These are phyloP conservation scores for Pleurozium schreberi DNA, from an alignment of 225 moss, liverwort and hornwort species.

Conservation along the genomic window DNA sequence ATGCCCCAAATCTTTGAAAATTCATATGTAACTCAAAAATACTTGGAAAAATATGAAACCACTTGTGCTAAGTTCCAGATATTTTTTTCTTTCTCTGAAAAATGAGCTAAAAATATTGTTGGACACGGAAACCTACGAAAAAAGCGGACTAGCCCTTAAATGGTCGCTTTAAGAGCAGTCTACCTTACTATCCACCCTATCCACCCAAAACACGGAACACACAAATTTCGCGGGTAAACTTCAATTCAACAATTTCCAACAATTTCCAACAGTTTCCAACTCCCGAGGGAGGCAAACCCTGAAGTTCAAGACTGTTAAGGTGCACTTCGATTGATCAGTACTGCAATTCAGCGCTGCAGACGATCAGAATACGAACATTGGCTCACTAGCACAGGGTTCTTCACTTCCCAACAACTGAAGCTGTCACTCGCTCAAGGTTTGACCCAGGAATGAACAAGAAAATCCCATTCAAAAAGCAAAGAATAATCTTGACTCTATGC, in stretches of 20 bases:
- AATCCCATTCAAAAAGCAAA: neutral
- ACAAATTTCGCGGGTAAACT: neutral
- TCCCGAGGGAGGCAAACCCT: neutral
- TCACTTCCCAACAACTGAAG: neutral
- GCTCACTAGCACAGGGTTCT: neutral
- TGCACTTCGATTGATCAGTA: neutral
- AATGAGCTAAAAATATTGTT: too few relatives aligned
- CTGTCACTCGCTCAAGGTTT: neutral
- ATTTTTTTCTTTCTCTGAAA: too few relatives aligned
- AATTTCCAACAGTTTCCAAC: too few relatives aligned
- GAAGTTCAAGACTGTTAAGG: neutral
- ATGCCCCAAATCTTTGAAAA: too few relatives aligned
- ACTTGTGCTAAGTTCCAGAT: too few relatives aligned
- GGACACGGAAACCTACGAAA: too few relatives aligned
- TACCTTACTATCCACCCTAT: too few relatives aligned
- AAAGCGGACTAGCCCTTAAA: too few relatives aligned
- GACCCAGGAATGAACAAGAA: neutral
- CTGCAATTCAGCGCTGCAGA: neutral
- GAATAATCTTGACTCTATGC: neutral
- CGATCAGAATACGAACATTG: neutral
- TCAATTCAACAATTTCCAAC: neutral
- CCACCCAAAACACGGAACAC: too few relatives aligned
- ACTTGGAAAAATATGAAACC: too few relatives aligned
- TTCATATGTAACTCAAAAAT: too few relatives aligned
- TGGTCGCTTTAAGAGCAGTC: too few relatives aligned